These are phyloP conservation scores for Phytophthora litchii DNA, from an alignment of 352 stramenopile genomes.

Conservation along the genomic window DNA sequence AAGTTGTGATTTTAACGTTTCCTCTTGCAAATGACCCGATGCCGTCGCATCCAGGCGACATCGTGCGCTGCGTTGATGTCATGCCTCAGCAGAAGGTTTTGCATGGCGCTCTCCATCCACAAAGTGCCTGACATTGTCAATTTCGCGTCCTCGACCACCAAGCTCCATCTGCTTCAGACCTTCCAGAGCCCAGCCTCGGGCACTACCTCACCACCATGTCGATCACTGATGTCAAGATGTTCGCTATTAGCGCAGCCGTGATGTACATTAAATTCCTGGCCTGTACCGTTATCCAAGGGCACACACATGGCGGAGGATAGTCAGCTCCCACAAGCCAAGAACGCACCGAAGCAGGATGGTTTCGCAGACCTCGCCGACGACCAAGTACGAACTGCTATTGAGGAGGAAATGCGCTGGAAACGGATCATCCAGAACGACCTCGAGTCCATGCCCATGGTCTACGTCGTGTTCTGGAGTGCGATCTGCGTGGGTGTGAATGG, in stretches of 20 bases:
- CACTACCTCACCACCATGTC: slow-evolving; percentile 12
- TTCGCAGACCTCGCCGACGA: slow-evolving; percentile 38
- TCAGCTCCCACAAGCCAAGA: slow-evolving; percentile 39
- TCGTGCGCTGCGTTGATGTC: slow-evolving; percentile 7
- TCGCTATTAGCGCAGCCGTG: slow-evolving; percentile 50
- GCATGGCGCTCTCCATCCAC: not conserved
- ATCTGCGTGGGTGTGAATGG: slow-evolving; percentile 48
- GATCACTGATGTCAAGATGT: slow-evolving; percentile 38
- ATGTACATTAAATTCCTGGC: slow-evolving; percentile 71
- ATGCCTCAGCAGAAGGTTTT: slow-evolving; percentile 14
- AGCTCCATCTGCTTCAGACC: slow-evolving; percentile 18
- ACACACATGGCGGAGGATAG: slow-evolving; percentile 54
- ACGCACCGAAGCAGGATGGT: slow-evolving; percentile 15
- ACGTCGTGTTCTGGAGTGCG: slow-evolving; percentile 49
- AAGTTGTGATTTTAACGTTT: too few species aligned
- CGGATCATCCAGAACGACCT: slow-evolving; percentile 67
- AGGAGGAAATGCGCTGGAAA: slow-evolving; percentile 55
- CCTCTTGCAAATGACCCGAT: slow-evolving; percentile 27
- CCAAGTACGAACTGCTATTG: slow-evolving; percentile 20
- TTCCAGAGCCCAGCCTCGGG: too few species aligned
- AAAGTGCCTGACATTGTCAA: slow-evolving; percentile 28
- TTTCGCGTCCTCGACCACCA: slow-evolving; percentile 30
- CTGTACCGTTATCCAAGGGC: slow-evolving; percentile 58
- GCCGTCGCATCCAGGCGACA: slow-evolving; percentile 19
- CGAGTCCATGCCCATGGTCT: slow-evolving; percentile 63